Conservation (phyloP, 2,329 filamentous ascomycete genomes). For the Nannizziopsis barbatae region DNA sequence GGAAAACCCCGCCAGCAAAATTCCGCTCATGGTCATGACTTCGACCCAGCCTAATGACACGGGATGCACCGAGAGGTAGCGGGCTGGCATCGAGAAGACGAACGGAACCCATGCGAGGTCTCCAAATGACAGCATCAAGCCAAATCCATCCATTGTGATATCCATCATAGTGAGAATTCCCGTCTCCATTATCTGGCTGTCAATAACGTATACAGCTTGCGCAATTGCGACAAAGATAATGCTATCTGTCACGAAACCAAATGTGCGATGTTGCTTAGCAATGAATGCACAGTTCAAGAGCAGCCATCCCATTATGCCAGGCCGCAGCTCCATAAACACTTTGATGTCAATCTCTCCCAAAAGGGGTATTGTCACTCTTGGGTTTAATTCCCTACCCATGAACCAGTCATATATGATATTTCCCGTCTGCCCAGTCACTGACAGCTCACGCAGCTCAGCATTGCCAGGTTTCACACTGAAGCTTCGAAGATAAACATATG, state of each 20-base stretch:
- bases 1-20: conserved; percentile 63
- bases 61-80: conserved; percentile 75
- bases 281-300: conserved; percentile 74
- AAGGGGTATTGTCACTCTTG: conserved; percentile 57
- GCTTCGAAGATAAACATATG: conserved; percentile 69
- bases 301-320: conserved; percentile 80
- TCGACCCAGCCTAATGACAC: conserved; percentile 59
- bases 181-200: conserved; percentile 76
- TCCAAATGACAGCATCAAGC: conserved; percentile 87
- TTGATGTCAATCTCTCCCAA: conserved; percentile 83
- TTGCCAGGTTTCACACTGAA: conserved; percentile 59
- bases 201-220: conserved; percentile 72
- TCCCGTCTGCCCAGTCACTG: conserved; percentile 67
- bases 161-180: conserved; percentile 90
- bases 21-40: conserved; percentile 52
- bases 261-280: conserved; percentile 76
- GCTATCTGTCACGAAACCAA: conserved; percentile 73
- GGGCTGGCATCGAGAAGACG: conserved; percentile 69
- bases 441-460: conserved; percentile 61
- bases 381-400: conserved; percentile 90
- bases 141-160: conserved; percentile 84
- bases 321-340: conserved; percentile 78
- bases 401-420: conserved; percentile 92
- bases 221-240: conserved; percentile 68
- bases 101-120: conserved; percentile 91